Percentiles rank a stretch among this genome's conserved stretches.
These are phyloP conservation scores for Phytophthora quininea DNA, from an alignment of 352 stramenopile species.

Conservation along the genomic window DNA sequence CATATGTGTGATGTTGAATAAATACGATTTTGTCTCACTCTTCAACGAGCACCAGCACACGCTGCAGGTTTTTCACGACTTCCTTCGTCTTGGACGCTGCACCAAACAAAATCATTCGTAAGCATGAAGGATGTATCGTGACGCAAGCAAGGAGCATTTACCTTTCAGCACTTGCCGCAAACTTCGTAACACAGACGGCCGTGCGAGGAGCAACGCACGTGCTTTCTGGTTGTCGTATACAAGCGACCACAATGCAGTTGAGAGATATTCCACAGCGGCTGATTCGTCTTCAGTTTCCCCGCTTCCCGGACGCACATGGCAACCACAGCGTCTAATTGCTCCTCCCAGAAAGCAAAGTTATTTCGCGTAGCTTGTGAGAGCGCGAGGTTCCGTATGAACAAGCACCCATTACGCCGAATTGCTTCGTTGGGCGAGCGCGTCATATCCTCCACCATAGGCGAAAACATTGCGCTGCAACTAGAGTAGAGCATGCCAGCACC, in stretches of 20 bases:
- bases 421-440: constrained; percentile 33
- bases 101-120: no score
- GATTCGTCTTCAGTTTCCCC: constrained; percentile 3
- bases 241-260: constrained; percentile 55
- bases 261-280: constrained; percentile 30
- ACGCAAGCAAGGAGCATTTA: no score
- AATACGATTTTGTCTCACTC: constrained; percentile 31
- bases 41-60: constrained; percentile 34
- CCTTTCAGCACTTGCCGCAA: constrained; percentile 46
- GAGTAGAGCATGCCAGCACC: constrained; percentile 46
- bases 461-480: constrained; percentile 36
- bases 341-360: constrained; percentile 67
- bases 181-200: constrained; percentile 29
- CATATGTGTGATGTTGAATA: no score
- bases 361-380: constrained; percentile 58
- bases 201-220: constrained; percentile 43
- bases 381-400: constrained; percentile 69
- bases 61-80: constrained; percentile 33
- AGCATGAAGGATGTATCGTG: no score
- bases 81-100: no score
- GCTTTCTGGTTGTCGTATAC: constrained; percentile 75
- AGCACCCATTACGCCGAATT: constrained; percentile 37
- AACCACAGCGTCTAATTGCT: constrained; percentile 45
- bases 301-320: constrained; percentile 19
- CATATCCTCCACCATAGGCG: constrained; percentile 54